Percentiles rank a stretch among this genome's conserved stretches.
These are phyloP conservation scores for Asclepias syriaca DNA, from an alignment of 257 asterid genomes.

Conservation along the genomic window DNA sequence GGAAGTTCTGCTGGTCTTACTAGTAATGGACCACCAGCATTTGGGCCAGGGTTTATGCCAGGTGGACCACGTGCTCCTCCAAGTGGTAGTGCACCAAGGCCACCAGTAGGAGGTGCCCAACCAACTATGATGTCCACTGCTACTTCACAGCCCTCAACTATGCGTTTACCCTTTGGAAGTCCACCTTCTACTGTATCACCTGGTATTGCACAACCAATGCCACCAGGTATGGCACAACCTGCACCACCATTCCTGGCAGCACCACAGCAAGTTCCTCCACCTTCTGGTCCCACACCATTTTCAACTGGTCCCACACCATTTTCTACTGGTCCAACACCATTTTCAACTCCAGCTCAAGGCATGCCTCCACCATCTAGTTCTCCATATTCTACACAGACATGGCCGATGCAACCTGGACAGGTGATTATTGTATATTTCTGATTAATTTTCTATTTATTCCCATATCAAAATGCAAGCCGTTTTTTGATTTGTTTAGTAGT, in stretches of 20 bases:
- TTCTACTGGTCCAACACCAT: constrained; percentile 65
- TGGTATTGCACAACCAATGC: constrained; percentile 55
- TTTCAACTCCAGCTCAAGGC: constrained; percentile 52
- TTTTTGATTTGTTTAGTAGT: not conserved
- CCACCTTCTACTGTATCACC: constrained; percentile 56
- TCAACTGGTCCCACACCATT: constrained; percentile 62
- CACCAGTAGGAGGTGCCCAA: constrained; percentile 59
- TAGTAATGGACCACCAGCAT: constrained; percentile 70
- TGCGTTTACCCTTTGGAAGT: constrained; percentile 72
- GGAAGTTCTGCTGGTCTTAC: constrained; percentile 36
- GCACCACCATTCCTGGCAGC: constrained; percentile 57
- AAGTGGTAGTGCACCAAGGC: constrained; percentile 50
- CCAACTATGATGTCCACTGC: constrained; percentile 39
- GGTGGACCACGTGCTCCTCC: constrained; percentile 66
- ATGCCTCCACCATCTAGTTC: constrained; percentile 54
- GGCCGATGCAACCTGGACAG: constrained; percentile 81
- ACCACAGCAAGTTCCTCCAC: constrained; percentile 51
- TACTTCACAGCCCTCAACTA: constrained; percentile 49
- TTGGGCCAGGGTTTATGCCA: constrained; percentile 42
- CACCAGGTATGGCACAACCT: constrained; percentile 60
- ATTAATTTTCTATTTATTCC: not conserved
- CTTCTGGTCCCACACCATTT: constrained; percentile 67
- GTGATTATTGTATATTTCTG: constrained; percentile 33
- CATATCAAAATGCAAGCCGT: not conserved
- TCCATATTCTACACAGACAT: constrained; percentile 69